Evolutionary conservation across 345 rosid genomes (phyloP).

Genomic region (Erodium maritimum): DNA sequence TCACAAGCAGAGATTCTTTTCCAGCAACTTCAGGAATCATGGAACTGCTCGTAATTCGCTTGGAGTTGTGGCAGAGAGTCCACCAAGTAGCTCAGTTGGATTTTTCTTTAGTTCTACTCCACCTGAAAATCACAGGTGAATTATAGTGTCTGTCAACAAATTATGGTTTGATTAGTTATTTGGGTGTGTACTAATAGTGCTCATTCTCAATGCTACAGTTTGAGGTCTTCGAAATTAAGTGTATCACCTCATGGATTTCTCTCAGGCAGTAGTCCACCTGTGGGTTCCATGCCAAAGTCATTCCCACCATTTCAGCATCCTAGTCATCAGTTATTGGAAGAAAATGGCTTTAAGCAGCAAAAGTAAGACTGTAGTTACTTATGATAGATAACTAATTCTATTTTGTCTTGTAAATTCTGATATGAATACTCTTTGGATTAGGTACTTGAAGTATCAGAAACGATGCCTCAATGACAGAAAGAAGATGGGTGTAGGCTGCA

Average conservation of each 20-base stretch:
- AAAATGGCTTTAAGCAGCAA: slow-evolving; percentile 92
- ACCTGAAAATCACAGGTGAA: slow-evolving; percentile 85
- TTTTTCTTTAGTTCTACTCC: slow-evolving; percentile 94
- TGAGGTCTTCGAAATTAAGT: slow-evolving; percentile 67
- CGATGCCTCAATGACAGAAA: slow-evolving; percentile 88
- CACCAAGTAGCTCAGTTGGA: slow-evolving; percentile 90
- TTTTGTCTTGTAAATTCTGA: slow-evolving; percentile 14
- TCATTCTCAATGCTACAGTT: slow-evolving; percentile 30
- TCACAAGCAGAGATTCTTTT: slow-evolving; percentile 66
- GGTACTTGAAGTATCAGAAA: slow-evolving; percentile 85
- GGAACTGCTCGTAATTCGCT: slow-evolving; percentile 36
- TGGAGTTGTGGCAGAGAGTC: slow-evolving; percentile 75
- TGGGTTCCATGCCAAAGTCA: slow-evolving; percentile 91
- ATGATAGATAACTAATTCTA: slow-evolving; percentile 1
- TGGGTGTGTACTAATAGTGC: neutral
- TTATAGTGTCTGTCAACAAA: slow-evolving; percentile 5
- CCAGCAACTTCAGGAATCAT: slow-evolving; percentile 64
- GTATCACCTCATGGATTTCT: slow-evolving; percentile 62
- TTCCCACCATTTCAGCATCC: slow-evolving; percentile 93
- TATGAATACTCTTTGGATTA: slow-evolving; percentile 19
- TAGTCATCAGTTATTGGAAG: slow-evolving; percentile 89
- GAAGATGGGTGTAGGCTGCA: slow-evolving; percentile 80
- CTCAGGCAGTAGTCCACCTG: slow-evolving; percentile 82
- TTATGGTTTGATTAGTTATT: neutral
- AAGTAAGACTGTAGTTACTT: slow-evolving; percentile 43